A percentile compares a stretch with the other conserved stretches of the same genome.
Evolutionary conservation across 768 basidiomycete genomes (phyloP).

Genomic region (Pisolithus tinctorius): DNA sequence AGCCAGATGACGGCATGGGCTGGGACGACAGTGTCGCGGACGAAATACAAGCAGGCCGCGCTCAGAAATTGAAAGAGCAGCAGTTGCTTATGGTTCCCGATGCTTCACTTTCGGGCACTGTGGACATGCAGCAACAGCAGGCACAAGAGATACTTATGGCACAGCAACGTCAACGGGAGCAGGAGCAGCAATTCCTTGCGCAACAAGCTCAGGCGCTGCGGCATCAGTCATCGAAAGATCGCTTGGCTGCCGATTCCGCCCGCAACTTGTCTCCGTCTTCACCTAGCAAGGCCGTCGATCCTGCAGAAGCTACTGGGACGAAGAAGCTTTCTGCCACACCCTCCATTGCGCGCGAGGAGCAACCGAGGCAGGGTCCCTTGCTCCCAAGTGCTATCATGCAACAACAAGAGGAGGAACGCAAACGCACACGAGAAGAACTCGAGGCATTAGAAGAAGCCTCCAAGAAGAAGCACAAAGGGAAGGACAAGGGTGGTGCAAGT

Average conservation of each 20-base stretch:
- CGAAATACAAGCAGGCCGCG: conserved; percentile 35
- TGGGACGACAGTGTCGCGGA: conserved; percentile 75
- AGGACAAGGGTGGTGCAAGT: conserved; percentile 36
- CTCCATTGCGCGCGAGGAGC: conserved; percentile 57
- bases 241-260: conserved; percentile 27
- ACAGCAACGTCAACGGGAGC: conserved; percentile 30
- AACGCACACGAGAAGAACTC: conserved; percentile 45
- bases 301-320: conserved; percentile 65
- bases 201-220: conserved; percentile 27
- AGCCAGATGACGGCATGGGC: conserved; percentile 78
- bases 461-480: conserved; percentile 44
- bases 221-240: conserved; percentile 43
- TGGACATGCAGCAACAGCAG: conserved; percentile 21
- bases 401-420: conserved; percentile 47
- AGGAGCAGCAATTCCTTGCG: conserved; percentile 23
- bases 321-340: conserved; percentile 76
- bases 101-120: conserved; percentile 28
- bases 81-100: conserved; percentile 25
- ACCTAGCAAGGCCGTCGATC: conserved; percentile 44
- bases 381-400: conserved; percentile 36
- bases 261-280: conserved; percentile 24
- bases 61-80: conserved; percentile 19
- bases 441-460: conserved; percentile 38
- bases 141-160: conserved; percentile 22
- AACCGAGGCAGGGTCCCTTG: conserved; percentile 23